These are phyloP conservation scores for Trichoderma harzianum DNA, from an alignment of 2,329 filamentous ascomycete genomes.

Conservation along the genomic window DNA sequence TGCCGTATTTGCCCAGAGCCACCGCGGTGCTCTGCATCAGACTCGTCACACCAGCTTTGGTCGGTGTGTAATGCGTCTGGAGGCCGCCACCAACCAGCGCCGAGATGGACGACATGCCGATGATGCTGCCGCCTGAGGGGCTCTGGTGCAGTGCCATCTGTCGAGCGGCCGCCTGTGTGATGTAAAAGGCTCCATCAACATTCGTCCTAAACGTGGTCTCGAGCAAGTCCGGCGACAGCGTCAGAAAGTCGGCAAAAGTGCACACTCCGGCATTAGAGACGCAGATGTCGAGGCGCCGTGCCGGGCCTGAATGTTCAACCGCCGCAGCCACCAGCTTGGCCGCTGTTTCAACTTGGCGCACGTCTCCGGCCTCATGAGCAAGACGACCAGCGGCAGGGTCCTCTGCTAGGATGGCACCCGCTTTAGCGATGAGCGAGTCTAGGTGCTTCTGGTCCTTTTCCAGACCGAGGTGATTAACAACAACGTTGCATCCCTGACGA, in stretches of 20 bases:
- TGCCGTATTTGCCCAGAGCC: constrained; percentile 70
- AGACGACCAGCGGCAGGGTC: constrained; percentile 53
- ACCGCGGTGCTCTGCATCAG: constrained; percentile 83
- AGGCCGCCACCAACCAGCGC: constrained; percentile 73
- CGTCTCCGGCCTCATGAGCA: constrained; percentile 71
- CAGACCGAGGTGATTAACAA: constrained; percentile 74
- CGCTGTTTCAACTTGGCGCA: constrained; percentile 71
- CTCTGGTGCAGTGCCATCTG: constrained; percentile 68
- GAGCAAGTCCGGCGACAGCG: constrained; percentile 68
- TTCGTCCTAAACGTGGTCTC: constrained; percentile 72
- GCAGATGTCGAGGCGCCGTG: constrained; percentile 66
- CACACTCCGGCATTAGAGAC: constrained; percentile 88
- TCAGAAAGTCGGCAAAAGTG: constrained; percentile 81
- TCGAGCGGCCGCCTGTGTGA: constrained; percentile 77
- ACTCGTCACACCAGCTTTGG: constrained; percentile 76
- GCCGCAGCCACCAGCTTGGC: constrained; percentile 62
- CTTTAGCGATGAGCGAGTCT: constrained; percentile 51
- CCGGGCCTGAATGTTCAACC: constrained; percentile 55
- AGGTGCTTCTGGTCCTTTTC: constrained; percentile 50
- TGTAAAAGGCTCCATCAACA: constrained; percentile 83
- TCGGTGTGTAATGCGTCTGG: constrained; percentile 85
- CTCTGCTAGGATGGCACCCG: constrained; percentile 41
- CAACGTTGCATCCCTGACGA: constrained; percentile 71
- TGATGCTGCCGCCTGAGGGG: constrained; percentile 73
- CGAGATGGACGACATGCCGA: constrained; percentile 69